Evolutionary conservation across 441 rosid species (phyloP), one percentile per base, ranked within the genome.

Genomic region (Populus hybrid): DNA sequence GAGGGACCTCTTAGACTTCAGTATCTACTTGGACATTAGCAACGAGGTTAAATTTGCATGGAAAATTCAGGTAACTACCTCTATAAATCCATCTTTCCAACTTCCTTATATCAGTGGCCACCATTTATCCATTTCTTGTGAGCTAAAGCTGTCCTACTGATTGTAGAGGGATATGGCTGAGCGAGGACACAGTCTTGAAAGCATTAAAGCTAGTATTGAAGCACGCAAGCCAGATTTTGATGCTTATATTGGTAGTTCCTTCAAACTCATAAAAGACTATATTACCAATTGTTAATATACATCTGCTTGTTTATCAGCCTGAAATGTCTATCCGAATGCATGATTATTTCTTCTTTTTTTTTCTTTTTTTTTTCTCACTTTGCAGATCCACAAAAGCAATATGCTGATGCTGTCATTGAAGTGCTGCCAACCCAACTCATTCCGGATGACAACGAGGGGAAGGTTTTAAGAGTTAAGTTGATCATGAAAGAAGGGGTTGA

Each of bases 1-100:
- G 69, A 89, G 99, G 83, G 91, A 91, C 9, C 88, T 95, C 7
- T 77, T 95, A 46, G 98, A 95, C 93, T 93, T 95, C 86, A 91
- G 99, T 74, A 92, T 95, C 83, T 92, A 95, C 90, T 90, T 95
- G 87, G 99, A 95, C 84, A 95, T 95, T 50, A 95, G 99, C 90
- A 90, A 92, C 46, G 97, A 93, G 75, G 98, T 95, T 83, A 95
- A 95, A 72, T 95, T 95, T 85, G 95, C 99, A 67, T 95, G 99
- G 98, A 95, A 95, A 76, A 95, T 93, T 68, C 99, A 93, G 98
- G 99, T 95, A 32, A 54, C 61, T 54, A 0, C 61, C n/a, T 54
- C 21, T 54, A 16, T 16, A 54, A 54, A 18, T 54, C 61, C 8
- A 16, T 16, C 61, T 54, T 54, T 54, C n/a, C 61, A 16, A 0